phyloP scores from a whole-genome alignment of 768 basidiomycete species.

The Cystoderma amianthinum region DNA sequence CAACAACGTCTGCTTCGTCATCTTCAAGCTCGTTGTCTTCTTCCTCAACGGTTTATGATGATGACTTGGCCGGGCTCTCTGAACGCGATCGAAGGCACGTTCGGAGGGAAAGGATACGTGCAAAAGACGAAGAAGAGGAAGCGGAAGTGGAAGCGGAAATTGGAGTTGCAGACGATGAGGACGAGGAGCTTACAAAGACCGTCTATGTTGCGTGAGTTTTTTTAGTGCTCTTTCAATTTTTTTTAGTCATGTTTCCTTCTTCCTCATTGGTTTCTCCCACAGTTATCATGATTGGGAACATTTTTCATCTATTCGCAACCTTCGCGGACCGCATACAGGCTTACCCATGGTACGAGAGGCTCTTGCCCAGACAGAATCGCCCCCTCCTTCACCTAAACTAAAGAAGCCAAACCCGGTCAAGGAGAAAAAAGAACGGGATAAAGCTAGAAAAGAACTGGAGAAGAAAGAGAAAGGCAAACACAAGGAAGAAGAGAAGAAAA shows the following conservation, averaged over 20 bases:
- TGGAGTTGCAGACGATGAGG: constrained; percentile 7
- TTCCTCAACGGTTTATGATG: not conserved
- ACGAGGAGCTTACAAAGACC: constrained; percentile 25
- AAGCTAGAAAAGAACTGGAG: constrained; percentile 14
- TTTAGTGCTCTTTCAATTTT: too few relatives aligned
- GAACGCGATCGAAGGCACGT: constrained; percentile 2
- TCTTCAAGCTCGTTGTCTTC: not conserved
- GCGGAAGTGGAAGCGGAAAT: not conserved
- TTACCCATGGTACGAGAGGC: constrained; percentile 58
- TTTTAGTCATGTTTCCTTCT: constrained; percentile 1
- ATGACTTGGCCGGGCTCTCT: not conserved
- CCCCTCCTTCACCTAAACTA: constrained; percentile 15
- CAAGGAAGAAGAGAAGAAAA: constrained; percentile 8
- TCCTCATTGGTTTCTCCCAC: constrained; percentile 1
- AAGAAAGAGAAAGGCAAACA: constrained; percentile 15
- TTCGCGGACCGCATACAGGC: constrained; percentile 77
- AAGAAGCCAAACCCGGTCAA: constrained; percentile 22
- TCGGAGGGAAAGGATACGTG: constrained; percentile 2
- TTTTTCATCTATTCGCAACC: constrained; percentile 88
- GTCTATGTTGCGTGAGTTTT: constrained; percentile 80
- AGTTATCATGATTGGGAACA: constrained; percentile 95
- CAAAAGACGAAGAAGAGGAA: constrained; percentile 4
- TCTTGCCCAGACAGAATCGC: constrained; percentile 19
- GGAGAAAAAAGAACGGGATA: constrained; percentile 17
- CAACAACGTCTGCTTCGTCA: constrained; percentile 1